Percentiles rank a stretch among this genome's conserved stretches.
Conservation (phyloP, 148 eudicot genomes). For the Agrostemma githago region DNA sequence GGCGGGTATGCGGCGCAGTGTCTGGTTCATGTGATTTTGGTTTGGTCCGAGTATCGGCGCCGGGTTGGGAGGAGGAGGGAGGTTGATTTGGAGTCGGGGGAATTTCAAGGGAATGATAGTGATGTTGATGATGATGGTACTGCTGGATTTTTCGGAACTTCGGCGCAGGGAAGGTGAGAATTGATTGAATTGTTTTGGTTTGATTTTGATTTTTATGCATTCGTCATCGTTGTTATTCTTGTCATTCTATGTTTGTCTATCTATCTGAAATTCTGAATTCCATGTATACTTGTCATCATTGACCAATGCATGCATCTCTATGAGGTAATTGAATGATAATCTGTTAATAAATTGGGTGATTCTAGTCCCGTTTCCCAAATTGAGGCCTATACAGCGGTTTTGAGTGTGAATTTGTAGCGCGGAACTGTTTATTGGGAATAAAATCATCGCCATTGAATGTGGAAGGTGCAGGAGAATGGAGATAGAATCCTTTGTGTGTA, state of each 20-base stretch:
- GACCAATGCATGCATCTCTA: not conserved
- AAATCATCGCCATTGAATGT: not conserved
- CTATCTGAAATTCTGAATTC: not conserved
- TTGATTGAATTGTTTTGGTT: not conserved
- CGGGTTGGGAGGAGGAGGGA: slow-evolving; percentile 34
- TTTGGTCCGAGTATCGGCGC: slow-evolving; percentile 67
- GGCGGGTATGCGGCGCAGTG: slow-evolving; percentile 78
- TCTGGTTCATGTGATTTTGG: slow-evolving; percentile 66
- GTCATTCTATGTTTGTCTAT: not conserved
- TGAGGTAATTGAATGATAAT: not conserved
- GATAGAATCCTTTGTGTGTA: no score
- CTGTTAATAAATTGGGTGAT: not conserved
- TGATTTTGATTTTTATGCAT: not conserved
- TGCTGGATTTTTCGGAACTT: slow-evolving; percentile 33
- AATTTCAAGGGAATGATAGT: slow-evolving; percentile 31
- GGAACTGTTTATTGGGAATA: not conserved
- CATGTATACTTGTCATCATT: not conserved
- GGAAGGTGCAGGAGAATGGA: not conserved
- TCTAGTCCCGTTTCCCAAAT: no score
- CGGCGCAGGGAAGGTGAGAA: slow-evolving; percentile 48
- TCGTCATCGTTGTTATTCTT: not conserved
- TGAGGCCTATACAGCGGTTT: no score
- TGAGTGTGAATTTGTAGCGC: no score
- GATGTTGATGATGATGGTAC: slow-evolving; percentile 44
- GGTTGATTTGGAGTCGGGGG: slow-evolving; percentile 20